Base-by-base conservation (phyloP, 192 early-diverging fungal species). In the Umbelopsis isabellina region DNA sequence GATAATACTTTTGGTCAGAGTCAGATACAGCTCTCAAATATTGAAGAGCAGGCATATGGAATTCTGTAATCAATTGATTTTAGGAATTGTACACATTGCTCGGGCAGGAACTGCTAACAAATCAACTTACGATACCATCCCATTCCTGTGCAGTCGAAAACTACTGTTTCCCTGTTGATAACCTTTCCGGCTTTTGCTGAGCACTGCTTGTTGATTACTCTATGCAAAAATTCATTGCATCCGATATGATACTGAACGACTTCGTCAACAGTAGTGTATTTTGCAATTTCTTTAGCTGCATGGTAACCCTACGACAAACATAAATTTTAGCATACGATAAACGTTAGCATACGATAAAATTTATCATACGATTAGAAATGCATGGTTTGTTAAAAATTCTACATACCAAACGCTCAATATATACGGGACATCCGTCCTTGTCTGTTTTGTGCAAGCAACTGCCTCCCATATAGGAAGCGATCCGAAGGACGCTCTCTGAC, bases 1-100 rank as follows among this genome's bases (percentile, higher is more conserved):
- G 97, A 71, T 98, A 98, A 74, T 95, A 92, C 67, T 94, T 91
- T 75, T 97, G 95, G 73, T 96, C 95, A 76, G 91, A 90, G 49
- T 91, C 85, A 27, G 92, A 86, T 55, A 97, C 87, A 68, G 88
- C 85, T 46, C 89, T 81, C 52, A 90, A 77, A 79, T 89, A 88
- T 45, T 88, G 85, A 47, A 92, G 75, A 12, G 87, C 90, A 50
- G 88, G 89, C 72, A 88, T 78, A 66, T 92, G 86, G 51, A 87
- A 72, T 41, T 87, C 86, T 87, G 5, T 3, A 65, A 66, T 49
- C 16, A 50, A 20, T 37, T 37, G 23, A 1, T 30, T 27, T 30
- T 30, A 30, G 27, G 3, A 30, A 30, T 30, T 3, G 1, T 1
- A 30, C 3, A 2, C 27, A 30, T 30, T 30, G 27, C 27, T 2